Conservation (phyloP, 139 green algal genomes). For the Zygnema circumcarinatum region DNA sequence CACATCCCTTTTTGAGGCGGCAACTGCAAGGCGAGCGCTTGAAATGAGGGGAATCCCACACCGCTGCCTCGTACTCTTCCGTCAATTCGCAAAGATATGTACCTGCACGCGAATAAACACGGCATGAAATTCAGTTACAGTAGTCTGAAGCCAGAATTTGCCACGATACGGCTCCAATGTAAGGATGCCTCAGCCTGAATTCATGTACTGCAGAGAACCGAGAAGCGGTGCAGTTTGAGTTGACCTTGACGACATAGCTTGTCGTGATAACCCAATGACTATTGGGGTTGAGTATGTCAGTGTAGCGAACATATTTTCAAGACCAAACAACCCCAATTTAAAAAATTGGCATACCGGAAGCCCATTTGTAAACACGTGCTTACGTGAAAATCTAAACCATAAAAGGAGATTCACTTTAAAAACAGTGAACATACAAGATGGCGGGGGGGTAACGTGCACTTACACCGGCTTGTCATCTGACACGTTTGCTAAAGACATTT, state of each 20-base stretch:
- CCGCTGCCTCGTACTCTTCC: slow-evolving; percentile 43
- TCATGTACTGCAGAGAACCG: background rate
- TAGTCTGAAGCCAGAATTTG: background rate
- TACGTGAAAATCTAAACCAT: too few relatives aligned
- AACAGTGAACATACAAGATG: background rate
- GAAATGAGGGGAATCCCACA: slow-evolving; percentile 29
- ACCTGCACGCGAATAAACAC: slow-evolving; percentile 24
- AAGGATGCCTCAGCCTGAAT: too few relatives aligned
- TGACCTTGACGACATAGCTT: too few relatives aligned
- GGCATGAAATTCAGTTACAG: background rate
- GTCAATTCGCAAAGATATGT: slow-evolving; percentile 41
- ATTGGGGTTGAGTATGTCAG: too few relatives aligned
- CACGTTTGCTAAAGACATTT: slow-evolving; percentile 47
- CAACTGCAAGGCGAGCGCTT: slow-evolving; percentile 18
- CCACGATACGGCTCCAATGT: background rate
- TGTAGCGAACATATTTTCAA: too few relatives aligned
- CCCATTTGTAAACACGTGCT: too few relatives aligned
- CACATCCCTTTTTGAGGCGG: slow-evolving; percentile 49
- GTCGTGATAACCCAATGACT: too few relatives aligned
- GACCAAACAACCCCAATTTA: too few relatives aligned
- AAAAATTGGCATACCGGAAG: too few relatives aligned
- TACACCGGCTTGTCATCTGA: slow-evolving; percentile 22
- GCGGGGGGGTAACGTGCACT: background rate
- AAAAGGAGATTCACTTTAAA: too few relatives aligned
- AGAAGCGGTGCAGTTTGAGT: background rate